Percentiles rank a stretch among this genome's conserved stretches.
Conservation (phyloP, 2,329 filamentous ascomycete species). For the Zymoseptoria tritici region DNA sequence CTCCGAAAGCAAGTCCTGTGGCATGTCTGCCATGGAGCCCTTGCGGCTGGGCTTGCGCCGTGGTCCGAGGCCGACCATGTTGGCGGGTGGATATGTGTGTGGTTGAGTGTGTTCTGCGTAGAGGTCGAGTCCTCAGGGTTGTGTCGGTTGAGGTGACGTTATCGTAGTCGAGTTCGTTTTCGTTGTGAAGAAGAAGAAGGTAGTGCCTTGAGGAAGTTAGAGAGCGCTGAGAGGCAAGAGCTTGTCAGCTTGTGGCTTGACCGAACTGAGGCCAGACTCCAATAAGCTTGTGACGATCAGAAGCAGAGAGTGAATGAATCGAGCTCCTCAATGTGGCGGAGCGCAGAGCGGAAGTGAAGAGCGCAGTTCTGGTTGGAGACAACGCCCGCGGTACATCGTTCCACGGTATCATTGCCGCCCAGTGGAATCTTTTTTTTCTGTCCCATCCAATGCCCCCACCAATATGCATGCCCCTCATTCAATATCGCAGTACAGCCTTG, state of each 20-base stretch:
- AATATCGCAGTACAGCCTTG: background rate
- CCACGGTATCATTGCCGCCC: background rate
- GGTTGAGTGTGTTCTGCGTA: conserved; percentile 4
- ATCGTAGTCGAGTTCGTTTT: background rate
- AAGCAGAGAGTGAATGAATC: background rate
- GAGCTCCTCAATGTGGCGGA: background rate
- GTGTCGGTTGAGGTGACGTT: background rate
- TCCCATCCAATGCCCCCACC: background rate
- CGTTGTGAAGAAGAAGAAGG: background rate
- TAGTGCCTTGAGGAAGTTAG: background rate
- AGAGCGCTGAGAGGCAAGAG: background rate
- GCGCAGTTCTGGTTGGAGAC: background rate
- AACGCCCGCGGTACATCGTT: background rate
- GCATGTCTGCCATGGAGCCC: conserved; percentile 85
- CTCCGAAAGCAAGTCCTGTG: conserved; percentile 72
- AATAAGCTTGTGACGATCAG: background rate
- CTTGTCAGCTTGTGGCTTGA: background rate
- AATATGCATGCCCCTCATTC: background rate
- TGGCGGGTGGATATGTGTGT: conserved; percentile 23
- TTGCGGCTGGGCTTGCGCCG: conserved; percentile 62
- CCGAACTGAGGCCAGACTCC: background rate
- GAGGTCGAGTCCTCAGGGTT: conserved; percentile 1
- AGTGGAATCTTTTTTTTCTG: background rate
- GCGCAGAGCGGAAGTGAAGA: background rate
- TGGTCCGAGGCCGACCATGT: conserved; percentile 58